Conservation (phyloP, 306 rosid species). For the Dalbergia cultrata region DNA sequence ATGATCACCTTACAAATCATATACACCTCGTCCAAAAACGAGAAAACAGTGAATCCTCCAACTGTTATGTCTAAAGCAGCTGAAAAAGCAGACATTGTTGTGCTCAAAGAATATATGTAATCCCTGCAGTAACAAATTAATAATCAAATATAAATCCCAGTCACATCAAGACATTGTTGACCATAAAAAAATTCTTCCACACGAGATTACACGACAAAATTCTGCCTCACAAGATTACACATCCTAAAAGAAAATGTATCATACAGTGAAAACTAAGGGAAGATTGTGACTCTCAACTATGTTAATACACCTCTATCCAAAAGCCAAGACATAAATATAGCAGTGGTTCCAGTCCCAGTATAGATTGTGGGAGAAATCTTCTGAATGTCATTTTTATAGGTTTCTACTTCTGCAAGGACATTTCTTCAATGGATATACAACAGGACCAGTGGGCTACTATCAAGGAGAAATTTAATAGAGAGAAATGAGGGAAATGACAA, state of each 20-base stretch:
- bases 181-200: not conserved
- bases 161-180: slow-evolving; percentile 42
- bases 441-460: not conserved
- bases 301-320: not conserved
- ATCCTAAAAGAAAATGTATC: not conserved
- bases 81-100: slow-evolving; percentile 61
- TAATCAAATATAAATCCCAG: slow-evolving; percentile 49
- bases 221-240: not conserved
- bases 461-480: not conserved
- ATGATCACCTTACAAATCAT: slow-evolving; percentile 70
- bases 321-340: not conserved
- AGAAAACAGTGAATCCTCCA: slow-evolving; percentile 69
- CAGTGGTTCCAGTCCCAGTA: not conserved
- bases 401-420: not conserved
- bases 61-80: slow-evolving; percentile 61
- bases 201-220: not conserved
- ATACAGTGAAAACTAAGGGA: not conserved
- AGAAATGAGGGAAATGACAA: slow-evolving; percentile 6
- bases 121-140: slow-evolving; percentile 67
- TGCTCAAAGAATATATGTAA: slow-evolving; percentile 71
- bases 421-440: not conserved
- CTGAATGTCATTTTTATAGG: not conserved
- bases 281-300: not conserved
- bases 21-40: slow-evolving; percentile 80
- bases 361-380: not conserved